Conservation (phyloP, 176 grass and related monocot genomes). For the Zizania latifolia region DNA sequence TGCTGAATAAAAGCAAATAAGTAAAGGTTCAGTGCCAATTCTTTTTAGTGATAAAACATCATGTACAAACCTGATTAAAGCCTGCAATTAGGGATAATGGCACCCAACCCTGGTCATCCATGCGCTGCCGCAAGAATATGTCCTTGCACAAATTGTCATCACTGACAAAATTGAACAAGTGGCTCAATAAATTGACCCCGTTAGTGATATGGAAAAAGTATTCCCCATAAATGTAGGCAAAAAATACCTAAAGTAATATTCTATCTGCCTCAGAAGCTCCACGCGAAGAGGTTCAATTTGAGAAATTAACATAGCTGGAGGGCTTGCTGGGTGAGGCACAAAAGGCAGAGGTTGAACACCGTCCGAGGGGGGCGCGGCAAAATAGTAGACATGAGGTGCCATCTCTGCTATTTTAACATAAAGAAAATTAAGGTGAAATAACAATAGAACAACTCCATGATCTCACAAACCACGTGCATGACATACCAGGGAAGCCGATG, state of each 20-base stretch:
- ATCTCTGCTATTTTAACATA: constrained; percentile 46
- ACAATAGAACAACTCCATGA: constrained; percentile 25
- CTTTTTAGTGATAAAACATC: neutral
- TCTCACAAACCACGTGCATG: constrained; percentile 1
- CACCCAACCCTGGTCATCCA: constrained; percentile 94
- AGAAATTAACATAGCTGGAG: constrained; percentile 41
- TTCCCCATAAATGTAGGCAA: neutral
- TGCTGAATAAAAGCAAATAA: neutral
- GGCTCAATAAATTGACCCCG: constrained; percentile 2
- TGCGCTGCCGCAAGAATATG: constrained; percentile 57
- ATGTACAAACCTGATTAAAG: constrained; percentile 50
- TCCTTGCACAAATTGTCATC: constrained; percentile 88
- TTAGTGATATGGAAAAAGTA: neutral
- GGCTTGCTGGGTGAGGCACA: constrained; percentile 39
- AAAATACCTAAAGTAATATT: constrained; percentile 90
- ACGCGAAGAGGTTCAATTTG: constrained; percentile 33
- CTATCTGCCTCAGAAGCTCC: constrained; percentile 60
- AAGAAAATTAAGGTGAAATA: constrained; percentile 28
- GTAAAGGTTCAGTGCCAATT: neutral
- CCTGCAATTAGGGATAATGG: constrained; percentile 68
- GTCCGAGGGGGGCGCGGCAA: constrained; percentile 33
- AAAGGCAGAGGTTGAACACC: constrained; percentile 45
- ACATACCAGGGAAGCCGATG: constrained; percentile 64
- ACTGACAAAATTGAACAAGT: constrained; percentile 39
- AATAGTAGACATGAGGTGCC: constrained; percentile 47